Evolutionary conservation across 306 rosid species (phyloP).

Genomic region (Elaeagnus macrophylla): DNA sequence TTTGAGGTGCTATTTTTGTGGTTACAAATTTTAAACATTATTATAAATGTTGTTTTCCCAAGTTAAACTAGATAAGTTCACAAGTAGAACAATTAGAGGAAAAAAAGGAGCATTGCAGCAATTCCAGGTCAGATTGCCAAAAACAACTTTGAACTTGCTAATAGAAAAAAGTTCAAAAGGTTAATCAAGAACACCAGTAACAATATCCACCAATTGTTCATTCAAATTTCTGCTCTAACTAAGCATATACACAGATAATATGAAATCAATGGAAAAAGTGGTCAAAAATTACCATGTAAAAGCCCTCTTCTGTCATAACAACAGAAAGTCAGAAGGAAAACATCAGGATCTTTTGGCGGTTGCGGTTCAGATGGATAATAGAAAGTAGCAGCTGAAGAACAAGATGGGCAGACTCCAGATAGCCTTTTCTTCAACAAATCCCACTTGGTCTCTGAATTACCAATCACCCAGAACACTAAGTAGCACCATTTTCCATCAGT

Average conservation of each 20-base stretch:
- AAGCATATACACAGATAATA: background rate
- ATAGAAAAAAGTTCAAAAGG: background rate
- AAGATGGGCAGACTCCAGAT: slow-evolving; percentile 74
- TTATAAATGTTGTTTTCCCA: too few relatives aligned
- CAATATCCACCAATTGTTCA: background rate
- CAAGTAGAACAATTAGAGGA: background rate
- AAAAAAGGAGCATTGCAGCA: background rate
- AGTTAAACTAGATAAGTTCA: background rate
- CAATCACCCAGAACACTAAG: slow-evolving; percentile 81
- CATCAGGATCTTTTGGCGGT: slow-evolving; percentile 65
- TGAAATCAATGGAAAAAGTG: background rate
- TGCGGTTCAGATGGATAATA: slow-evolving; percentile 52
- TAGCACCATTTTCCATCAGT: slow-evolving; percentile 99
- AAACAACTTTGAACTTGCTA: background rate
- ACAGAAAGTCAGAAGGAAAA: slow-evolving; percentile 66
- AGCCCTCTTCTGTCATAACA: slow-evolving; percentile 75
- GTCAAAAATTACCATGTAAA: slow-evolving; percentile 58
- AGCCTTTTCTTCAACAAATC: slow-evolving; percentile 71
- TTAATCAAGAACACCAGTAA: background rate
- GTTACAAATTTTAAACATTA: too few relatives aligned
- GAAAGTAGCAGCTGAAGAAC: slow-evolving; percentile 72
- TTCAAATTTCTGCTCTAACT: background rate
- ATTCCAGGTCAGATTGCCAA: background rate
- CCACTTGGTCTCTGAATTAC: slow-evolving; percentile 72
- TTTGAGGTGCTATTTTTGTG: too few relatives aligned